Base-by-base conservation (phyloP, 345 rosid genomes). In the Melaleuca quinquenervia region DNA sequence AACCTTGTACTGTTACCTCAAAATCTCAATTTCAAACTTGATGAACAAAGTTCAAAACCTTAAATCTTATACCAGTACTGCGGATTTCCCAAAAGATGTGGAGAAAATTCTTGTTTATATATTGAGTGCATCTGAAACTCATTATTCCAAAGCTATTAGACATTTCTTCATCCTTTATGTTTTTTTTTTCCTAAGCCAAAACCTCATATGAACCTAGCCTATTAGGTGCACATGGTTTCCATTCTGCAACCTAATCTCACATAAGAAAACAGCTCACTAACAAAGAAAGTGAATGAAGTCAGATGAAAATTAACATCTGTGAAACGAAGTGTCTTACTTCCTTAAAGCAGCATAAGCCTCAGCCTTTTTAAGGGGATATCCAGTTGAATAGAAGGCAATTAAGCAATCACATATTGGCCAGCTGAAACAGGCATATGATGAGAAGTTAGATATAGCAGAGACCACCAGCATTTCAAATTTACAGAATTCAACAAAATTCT, bases 341-440 rank as follows among this genome's bases (percentile, higher is more conserved):
- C 99, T 92, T 89, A 98, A 91, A 88, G 93, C 89, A 86, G 98
- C 95, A 93, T 98, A 98, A 80, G 94, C 92, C 88, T 92, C 92
- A 5, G 92, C 94, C 88, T 94, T 97, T 62, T 93, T 94, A 84
- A 98, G 97, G 82, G 99, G 98, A 92, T 95, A 98, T 54, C 99
- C 99, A 90, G 93, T 86, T 85, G 99, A 98, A 89, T 94, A 90
- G 89, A 98, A 98, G 64, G 98, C 99, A 92, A 98, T 96, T 89
- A 96, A 92, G 90, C 99, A 98, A 90, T 98, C 99, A 88, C 99
- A 96, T 87, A 94, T 53, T 51, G 99, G 98, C 99, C 99, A 98
- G 86, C 98, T 97, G 98, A 90, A 91, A 91, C 41, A 88, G 80
- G 83, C 36, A 78, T 75, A 75, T 52, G 48, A n/a, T 56, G 36